A percentile compares a stretch with the other conserved stretches of the same genome.
Conservation (phyloP, 139 green algal species). For the Chloropicon primus region DNA sequence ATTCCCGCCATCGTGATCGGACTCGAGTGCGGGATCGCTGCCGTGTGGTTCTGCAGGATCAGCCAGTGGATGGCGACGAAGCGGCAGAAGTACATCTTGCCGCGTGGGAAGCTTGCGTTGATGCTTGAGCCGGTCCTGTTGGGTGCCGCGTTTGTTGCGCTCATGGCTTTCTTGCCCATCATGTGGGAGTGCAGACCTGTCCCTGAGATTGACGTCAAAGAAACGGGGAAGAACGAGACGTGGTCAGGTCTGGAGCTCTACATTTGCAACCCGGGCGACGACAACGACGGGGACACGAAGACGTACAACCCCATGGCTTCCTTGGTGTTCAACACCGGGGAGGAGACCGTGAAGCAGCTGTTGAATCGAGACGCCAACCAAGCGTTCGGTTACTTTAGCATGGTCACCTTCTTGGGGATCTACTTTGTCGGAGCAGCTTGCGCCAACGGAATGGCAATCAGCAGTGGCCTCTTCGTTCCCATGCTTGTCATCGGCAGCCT, state of each 20-base stretch:
- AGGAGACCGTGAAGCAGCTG: constrained; percentile 72
- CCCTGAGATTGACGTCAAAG: constrained; percentile 10
- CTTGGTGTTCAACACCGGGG: constrained; percentile 54
- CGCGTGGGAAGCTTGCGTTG: not conserved
- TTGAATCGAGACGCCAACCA: constrained; percentile 60
- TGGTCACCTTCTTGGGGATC: constrained; percentile 46
- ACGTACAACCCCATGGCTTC: constrained; percentile 80
- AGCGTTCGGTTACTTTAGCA: constrained; percentile 58
- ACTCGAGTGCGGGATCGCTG: constrained; percentile 35
- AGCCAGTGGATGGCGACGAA: not conserved
- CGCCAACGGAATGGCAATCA: constrained; percentile 47
- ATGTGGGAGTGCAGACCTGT: not conserved
- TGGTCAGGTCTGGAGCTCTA: constrained; percentile 38
- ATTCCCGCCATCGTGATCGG: constrained; percentile 56
- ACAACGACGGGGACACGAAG: constrained; percentile 17
- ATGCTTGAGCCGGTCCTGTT: not conserved
- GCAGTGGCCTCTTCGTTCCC: constrained; percentile 72
- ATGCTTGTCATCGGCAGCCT: constrained; percentile 75
- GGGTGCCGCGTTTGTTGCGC: not conserved
- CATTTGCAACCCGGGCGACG: constrained; percentile 31
- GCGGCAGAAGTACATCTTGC: not conserved
- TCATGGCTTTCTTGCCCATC: not conserved
- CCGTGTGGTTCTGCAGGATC: not conserved
- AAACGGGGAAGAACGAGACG: constrained; percentile 8
- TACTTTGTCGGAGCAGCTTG: constrained; percentile 43